phyloP scores from a whole-genome alignment of 257 asterid species.

The Solanum microdontum region DNA sequence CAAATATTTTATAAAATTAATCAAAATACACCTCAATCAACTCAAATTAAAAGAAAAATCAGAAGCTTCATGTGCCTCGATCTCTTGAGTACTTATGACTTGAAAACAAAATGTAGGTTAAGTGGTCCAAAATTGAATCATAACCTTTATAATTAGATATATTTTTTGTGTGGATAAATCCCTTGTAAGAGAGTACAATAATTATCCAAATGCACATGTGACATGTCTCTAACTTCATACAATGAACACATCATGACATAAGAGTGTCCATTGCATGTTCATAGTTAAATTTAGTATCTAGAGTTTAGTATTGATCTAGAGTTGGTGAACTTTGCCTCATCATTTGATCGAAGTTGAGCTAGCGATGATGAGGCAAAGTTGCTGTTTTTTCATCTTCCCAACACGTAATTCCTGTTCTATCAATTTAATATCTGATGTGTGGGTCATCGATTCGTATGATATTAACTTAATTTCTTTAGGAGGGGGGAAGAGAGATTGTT shows the following conservation, averaged over 20 bases:
- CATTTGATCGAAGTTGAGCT: too few species aligned
- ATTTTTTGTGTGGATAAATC: not conserved
- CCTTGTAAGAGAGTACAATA: not conserved
- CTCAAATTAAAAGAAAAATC: not conserved
- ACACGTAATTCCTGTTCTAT: too few species aligned
- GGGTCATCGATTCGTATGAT: too few species aligned
- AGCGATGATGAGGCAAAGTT: too few species aligned
- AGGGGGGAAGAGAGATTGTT: too few species aligned
- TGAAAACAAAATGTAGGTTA: not conserved
- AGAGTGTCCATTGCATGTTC: not conserved
- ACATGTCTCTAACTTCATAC: not conserved
- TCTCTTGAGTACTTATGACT: not conserved
- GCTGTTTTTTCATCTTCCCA: too few species aligned
- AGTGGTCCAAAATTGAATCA: not conserved
- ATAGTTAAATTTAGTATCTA: not conserved
- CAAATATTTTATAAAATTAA: not conserved
- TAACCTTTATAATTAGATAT: not conserved
- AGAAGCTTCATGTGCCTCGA: not conserved
- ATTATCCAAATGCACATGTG: not conserved
- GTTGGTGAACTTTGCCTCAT: not conserved
- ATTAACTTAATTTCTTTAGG: too few species aligned
- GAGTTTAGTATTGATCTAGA: not conserved
- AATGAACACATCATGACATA: not conserved
- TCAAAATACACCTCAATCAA: not conserved
- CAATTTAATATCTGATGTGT: too few species aligned